Base-by-base conservation (phyloP, 208 protist genomes). In the Porcisia deanei region DNA sequence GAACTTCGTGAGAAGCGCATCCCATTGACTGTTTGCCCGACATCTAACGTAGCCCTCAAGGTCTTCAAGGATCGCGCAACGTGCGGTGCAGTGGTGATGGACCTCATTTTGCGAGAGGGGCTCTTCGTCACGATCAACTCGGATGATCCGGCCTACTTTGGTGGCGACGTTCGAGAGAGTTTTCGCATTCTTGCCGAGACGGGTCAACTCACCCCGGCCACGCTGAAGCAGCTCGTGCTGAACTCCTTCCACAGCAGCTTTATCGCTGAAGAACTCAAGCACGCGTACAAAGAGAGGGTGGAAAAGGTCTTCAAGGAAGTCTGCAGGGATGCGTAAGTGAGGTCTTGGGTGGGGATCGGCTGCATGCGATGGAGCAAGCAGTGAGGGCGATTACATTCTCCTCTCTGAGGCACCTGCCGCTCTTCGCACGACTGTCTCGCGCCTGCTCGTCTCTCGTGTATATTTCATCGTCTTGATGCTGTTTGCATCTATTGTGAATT, bases 61-160 rank as follows among this genome's bases (percentile, higher is more conserved):
- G 87, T 91, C 10, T 85, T 91, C 63, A 43, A 73, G 22, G 47
- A 47, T 52, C 73, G 73, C 14, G 75, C 61, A 55, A 41, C 78
- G 63, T 83, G 77, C 52, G 76, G 77, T 6, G 22, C 4, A 8
- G 73, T 72, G 2, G 76, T 88, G 61, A 73, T 85, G 59, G 55
- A 76, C 3, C 61, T 91, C 30, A 20, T 86, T 52, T 59, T 78
- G 60, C 18, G 37, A 30, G 80, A 87, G 63, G 71, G 79, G 16
- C 83, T 91, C 25, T 77, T 73, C 30, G 79, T 86, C 37, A 88
- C 83, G 9, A 76, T 91, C 61, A 91, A 91, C 78, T 89, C 85
- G 9, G 87, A 91, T 54, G 87, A 91, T 58, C 87, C 87, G 8
- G 77, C 87, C 18, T 91, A 91, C 81, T 84, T 91, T 57, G 84